Evolutionary conservation across 2,329 filamentous ascomycete species (phyloP), one percentile per base, ranked within the genome.

Genomic region (Fonsecaea monophora): DNA sequence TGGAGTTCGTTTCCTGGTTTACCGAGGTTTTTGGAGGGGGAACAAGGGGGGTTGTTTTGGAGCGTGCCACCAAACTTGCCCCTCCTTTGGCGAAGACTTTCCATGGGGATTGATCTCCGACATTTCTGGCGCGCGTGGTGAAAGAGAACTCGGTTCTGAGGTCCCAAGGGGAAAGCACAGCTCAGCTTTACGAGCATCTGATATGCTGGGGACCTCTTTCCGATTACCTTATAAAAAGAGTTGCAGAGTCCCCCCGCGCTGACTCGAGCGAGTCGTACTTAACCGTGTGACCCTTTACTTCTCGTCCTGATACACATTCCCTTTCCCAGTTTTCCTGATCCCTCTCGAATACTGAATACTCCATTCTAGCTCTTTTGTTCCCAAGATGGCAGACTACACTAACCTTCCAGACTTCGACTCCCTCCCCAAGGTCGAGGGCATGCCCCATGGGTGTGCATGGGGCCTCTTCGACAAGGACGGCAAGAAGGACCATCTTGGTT

Each of bases 401-500:
- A 73, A 73, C 55, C 67, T 84, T 12, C 83, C 83, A 0, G 78
- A 82, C 71, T 74, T 74, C 64, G 70, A 73, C 55, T 77, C 79
- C 3, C 80, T 87, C 0, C 84, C 84, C 0, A 77, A 86, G 0
- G 79, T 81, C 62, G 80, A 82, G 57, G 85, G 84, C 10, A 69
- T 71, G 64, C 71, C 72, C 0, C 71, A 72, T 34, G 71, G 71
- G 35, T 86, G 86, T 63, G 83, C 85, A 7, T 87, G 85, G 85
- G 84, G 84, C 0, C 78, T 86, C 8, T 87, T 84, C 68, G 83
- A 85, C 74, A 80, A 80, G 60, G 78, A 82, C 61, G 85, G 84
- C 5, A 74, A 79, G 6, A 70, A 78, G 3, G 87, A 89, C 74
- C 79, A 87, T 75, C 79, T 90, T 1, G 88, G 87, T 9, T 85